Evolutionary conservation across 306 rosid species (phyloP), one percentile per base, ranked within the genome.

Genomic region (Gastrolobium bilobum): DNA sequence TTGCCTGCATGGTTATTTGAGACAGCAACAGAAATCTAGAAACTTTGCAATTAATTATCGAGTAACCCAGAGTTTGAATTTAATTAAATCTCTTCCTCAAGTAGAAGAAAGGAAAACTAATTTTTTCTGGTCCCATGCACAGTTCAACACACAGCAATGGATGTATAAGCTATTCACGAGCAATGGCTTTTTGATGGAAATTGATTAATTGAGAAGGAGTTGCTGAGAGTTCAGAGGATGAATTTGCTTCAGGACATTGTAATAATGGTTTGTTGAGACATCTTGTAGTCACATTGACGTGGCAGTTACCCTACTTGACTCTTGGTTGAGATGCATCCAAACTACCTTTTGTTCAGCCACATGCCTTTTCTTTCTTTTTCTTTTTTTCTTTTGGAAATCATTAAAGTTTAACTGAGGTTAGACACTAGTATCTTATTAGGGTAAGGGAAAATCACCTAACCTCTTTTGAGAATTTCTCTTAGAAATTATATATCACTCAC

Each of bases 1-100:
- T 70, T 91, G 72, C 92, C 96, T n/a, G 86, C 89, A 43, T 79
- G 83, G 87, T 75, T 86, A 79, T 83, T 83, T 10, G 87, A 89
- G 79, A 83, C 88, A 72, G 86, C 83, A 47, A 60, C 50, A 7
- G 88, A 59, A 47, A 66, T 39, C 56, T 78, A 81, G 90, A 93
- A 57, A 82, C 84, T 43, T 81, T 48, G 58, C 84, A 52, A 71
- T 52, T 43, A 30, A 7, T 38, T 51, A 14, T 51, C 38, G 54
- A 67, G 57, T 37, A 43, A 33, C 7, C 13, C n/a, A 2, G 30
- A 53, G 59, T 62, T 52, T 50, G 8, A 58, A 13, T 30, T 30
- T 30, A 38, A 4, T n/a, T 72, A 56, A 65, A 33, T 54, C 13
- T 48, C 53, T 79, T 40, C 65, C 35, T 51, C 13, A 33, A 51